Conservation (phyloP, 805 yeast species). For the Candida namnaoensis region DNA sequence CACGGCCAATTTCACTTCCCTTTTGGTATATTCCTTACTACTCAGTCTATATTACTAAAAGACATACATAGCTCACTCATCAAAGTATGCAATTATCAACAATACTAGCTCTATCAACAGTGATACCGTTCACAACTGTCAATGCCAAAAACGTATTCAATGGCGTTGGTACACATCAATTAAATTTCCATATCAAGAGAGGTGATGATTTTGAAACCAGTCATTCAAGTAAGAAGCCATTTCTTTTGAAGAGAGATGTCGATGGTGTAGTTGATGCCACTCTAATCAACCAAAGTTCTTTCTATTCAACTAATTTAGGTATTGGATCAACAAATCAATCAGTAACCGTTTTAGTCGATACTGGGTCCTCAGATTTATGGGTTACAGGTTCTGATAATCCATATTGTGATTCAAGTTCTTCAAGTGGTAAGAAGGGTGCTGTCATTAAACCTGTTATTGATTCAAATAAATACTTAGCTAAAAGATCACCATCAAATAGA, state of each 20-base stretch:
- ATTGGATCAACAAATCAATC: conserved; percentile 53
- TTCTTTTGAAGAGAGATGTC: conserved; percentile 13
- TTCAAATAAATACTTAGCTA: no score
- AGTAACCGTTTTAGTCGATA: conserved; percentile 56
- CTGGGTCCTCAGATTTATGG: conserved; percentile 75
- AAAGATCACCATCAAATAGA: no score
- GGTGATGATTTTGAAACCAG: not conserved
- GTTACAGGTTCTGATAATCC: conserved; percentile 42
- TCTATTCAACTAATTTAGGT: conserved; percentile 34
- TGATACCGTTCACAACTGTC: no score
- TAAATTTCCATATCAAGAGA: not conserved
- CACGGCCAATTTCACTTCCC: no score
- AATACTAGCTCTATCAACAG: no score
- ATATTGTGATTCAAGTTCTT: conserved; percentile 23
- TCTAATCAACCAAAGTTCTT: conserved; percentile 29
- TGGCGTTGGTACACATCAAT: not conserved
- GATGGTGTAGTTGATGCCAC: conserved; percentile 23
- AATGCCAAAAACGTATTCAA: not conserved
- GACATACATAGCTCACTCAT: no score
- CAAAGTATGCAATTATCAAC: no score
- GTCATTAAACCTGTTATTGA: not conserved
- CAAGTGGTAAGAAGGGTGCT: not conserved
- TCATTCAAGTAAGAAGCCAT: not conserved
- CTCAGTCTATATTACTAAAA: no score
- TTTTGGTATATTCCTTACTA: no score